Evolutionary conservation across 2,329 filamentous ascomycete species (phyloP), one percentile per base, ranked within the genome.

Genomic region (Trichoderma koningii): DNA sequence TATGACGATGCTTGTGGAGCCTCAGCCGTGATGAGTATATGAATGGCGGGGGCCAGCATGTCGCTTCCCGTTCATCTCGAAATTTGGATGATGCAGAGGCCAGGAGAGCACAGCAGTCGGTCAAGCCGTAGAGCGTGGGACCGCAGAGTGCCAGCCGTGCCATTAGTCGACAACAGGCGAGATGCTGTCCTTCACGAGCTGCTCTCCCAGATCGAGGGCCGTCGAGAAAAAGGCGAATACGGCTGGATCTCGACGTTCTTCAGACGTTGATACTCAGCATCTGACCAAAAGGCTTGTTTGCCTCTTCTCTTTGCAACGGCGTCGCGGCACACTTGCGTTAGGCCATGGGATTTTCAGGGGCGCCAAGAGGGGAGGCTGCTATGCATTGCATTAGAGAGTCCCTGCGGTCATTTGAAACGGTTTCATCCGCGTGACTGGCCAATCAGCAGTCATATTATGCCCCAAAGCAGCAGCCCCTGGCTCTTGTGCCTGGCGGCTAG

Each of bases 371-470:
- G 55, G 55, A 50, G 42, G 63, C 53, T 28, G 19, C 42, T n/a
- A 23, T 42, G 63, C 47, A 52, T 65, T 65, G 55, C 63, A 65
- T 60, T 59, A 60, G 63, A 48, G 48, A 65, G 50, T 44, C 63
- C 63, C 63, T 65, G 63, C 26, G 53, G 52, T 44, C 47, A 55
- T 59, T 65, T 65, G 63, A 65, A 65, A 65, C 63, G 50, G 63
- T 61, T 60, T 65, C 55, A 65, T 38, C 42, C 30, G 44, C 26
- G 23, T 14, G 1, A 2, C 14, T 45, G 50, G 17, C 63, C 63
- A 65, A 65, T 65, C 38, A 65, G n/a, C 15, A 15, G 2, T 19
- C 44, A 26, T 12, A 50, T 19, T n/a, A 41, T 48, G 47, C 56
- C 41, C 48, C 48, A 61, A 65, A 65, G 52, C 34, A 65, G 63